Conservation (phyloP, 2,329 filamentous ascomycete species). For the Claviceps purpurea region DNA sequence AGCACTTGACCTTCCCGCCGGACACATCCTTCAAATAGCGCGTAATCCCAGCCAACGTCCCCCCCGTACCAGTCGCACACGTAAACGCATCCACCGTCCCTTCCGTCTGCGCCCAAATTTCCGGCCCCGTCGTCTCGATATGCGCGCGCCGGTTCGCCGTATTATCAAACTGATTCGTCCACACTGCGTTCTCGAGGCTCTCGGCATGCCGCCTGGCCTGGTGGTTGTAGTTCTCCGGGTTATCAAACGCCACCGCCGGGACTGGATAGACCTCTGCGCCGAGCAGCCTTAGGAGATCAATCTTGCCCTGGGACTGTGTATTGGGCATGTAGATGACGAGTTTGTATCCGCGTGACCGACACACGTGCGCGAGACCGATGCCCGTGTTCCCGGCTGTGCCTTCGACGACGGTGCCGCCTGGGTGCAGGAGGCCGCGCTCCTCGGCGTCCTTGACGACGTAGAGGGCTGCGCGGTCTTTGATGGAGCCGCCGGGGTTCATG, state of each 20-base stretch:
- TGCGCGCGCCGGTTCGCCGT: conserved; percentile 85
- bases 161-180: conserved; percentile 99
- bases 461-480: conserved; percentile 92
- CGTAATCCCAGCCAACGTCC: conserved; percentile 80
- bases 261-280: conserved; percentile 95
- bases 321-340: conserved; percentile 99
- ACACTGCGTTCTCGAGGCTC: conserved; percentile 72
- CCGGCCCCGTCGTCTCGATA: conserved; percentile 90
- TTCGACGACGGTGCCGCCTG: conserved; percentile 90
- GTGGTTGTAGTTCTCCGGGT: conserved; percentile 96
- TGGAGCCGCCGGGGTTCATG: conserved; percentile 90
- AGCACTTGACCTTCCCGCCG: conserved; percentile 67
- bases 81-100: conserved; percentile 89
- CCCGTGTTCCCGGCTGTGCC: conserved; percentile 96
- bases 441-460: conserved; percentile 93
- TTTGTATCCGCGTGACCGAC: conserved; percentile 79
- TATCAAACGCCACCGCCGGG: conserved; percentile 87
- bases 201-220: conserved; percentile 88
- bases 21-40: conserved; percentile 77
- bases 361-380: conserved; percentile 94
- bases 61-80: conserved; percentile 84
- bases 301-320: conserved; percentile 95
- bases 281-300: conserved; percentile 79
- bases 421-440: conserved; percentile 64
- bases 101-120: conserved; percentile 87